Conservation (phyloP, 1,139 yeast genomes). For the Pichia sp. region DNA sequence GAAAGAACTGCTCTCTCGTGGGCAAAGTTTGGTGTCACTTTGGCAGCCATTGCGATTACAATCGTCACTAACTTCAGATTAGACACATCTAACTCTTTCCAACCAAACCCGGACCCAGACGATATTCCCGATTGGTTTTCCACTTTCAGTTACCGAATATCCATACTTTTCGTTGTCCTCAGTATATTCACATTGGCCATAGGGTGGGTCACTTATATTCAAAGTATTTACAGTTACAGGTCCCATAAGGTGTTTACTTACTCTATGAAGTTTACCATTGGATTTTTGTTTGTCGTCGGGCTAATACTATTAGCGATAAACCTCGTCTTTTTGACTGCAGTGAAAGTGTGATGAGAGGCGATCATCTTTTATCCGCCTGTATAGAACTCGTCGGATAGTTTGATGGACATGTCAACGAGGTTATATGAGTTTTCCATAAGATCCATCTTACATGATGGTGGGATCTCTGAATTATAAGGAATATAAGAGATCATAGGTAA, state of each 20-base stretch:
- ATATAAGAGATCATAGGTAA: background rate
- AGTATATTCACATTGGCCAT: constrained; percentile 36
- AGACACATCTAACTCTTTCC: constrained; percentile 25
- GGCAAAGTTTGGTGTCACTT: constrained; percentile 42
- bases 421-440: background rate
- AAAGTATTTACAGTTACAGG: constrained; percentile 41
- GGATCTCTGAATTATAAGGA: background rate
- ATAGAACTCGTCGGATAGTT: background rate
- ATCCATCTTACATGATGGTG: background rate
- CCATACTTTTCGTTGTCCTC: constrained; percentile 29
- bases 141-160: constrained; percentile 30
- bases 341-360: background rate
- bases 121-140: constrained; percentile 13
- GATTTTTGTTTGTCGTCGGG: constrained; percentile 36
- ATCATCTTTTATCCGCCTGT: too few species aligned
- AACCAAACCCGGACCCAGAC: background rate
- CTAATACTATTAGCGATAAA: constrained; percentile 37
- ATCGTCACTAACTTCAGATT: constrained; percentile 44
- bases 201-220: constrained; percentile 39
- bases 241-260: constrained; percentile 36
- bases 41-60: constrained; percentile 46
- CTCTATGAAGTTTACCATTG: constrained; percentile 34
- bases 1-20: constrained; percentile 53
- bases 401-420: background rate
- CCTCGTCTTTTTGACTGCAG: constrained; percentile 21